Conservation (phyloP, 2,329 filamentous ascomycete genomes). For the Xenoacremonium recifei region DNA sequence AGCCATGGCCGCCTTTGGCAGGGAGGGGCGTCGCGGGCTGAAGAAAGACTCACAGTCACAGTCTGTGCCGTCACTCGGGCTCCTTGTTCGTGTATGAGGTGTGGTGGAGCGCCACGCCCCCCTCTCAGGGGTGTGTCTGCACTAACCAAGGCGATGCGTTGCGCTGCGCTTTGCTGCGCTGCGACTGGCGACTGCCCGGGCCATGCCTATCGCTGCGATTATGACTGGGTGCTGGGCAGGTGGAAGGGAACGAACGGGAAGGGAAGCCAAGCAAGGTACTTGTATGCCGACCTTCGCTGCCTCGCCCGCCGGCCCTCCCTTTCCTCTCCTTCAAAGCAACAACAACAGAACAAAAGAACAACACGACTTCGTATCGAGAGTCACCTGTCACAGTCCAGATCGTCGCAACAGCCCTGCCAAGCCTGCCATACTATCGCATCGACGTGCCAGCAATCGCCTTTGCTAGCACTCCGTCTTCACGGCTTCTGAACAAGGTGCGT, state of each 20-base stretch:
- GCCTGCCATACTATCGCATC: conserved; percentile 28
- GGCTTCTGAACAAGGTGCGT: conserved; percentile 35
- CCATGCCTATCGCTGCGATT: conserved; percentile 17
- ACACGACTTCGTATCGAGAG: conserved; percentile 51
- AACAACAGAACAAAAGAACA: conserved; percentile 50
- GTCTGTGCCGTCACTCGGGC: not conserved
- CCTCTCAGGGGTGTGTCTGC: conserved; percentile 9
- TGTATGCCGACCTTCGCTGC: conserved; percentile 28
- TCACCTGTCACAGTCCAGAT: conserved; percentile 61
- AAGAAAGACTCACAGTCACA: not conserved
- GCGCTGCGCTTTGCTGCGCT: conserved; percentile 8
- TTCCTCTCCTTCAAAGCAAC: conserved; percentile 43
- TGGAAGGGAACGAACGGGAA: too few species aligned
- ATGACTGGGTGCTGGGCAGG: not conserved
- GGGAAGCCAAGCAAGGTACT: conserved; percentile 22
- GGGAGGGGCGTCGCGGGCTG: not conserved
- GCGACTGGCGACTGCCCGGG: not conserved
- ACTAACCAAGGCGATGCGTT: conserved; percentile 12
- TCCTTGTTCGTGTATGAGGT: too few species aligned
- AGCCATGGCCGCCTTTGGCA: conserved; percentile 13
- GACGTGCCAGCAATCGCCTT: conserved; percentile 23
- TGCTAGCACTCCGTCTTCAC: conserved; percentile 23
- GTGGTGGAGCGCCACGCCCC: too few species aligned
- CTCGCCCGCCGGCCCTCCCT: conserved; percentile 23
- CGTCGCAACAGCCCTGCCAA: conserved; percentile 51